Percentiles rank a stretch among this genome's conserved stretches.
These are phyloP conservation scores for Epichloe bromicola DNA, from an alignment of 2,329 filamentous ascomycete genomes.

Conservation along the genomic window DNA sequence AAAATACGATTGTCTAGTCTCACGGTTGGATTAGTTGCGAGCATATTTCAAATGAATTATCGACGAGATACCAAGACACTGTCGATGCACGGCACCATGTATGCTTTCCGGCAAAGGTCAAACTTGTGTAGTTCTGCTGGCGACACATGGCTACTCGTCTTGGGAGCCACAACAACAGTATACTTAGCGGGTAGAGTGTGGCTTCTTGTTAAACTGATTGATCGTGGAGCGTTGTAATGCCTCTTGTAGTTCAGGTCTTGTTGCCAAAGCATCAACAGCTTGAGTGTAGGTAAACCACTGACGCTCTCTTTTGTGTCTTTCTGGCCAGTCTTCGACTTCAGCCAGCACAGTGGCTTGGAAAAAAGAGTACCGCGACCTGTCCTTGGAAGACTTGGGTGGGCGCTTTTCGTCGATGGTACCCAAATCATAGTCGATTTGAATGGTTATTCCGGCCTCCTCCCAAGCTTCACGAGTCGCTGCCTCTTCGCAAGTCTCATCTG, in stretches of 20 bases:
- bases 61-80: not conserved
- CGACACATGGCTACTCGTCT: not conserved
- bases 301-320: slow-evolving; percentile 80
- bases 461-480: slow-evolving; percentile 86
- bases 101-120: not conserved
- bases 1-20: not conserved
- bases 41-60: not conserved
- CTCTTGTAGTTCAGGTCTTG: slow-evolving; percentile 76
- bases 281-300: slow-evolving; percentile 81
- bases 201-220: slow-evolving; percentile 25
- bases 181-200: not conserved
- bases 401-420: slow-evolving; percentile 77
- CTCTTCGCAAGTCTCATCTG: slow-evolving; percentile 75
- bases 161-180: not conserved
- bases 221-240: slow-evolving; percentile 73
- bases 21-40: not conserved
- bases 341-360: slow-evolving; percentile 79
- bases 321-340: slow-evolving; percentile 82
- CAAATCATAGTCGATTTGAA: slow-evolving; percentile 73
- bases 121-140: not conserved
- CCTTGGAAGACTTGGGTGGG: slow-evolving; percentile 58
- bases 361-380: slow-evolving; percentile 58
- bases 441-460: slow-evolving; percentile 92
- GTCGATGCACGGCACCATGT: not conserved
- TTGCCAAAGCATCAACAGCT: slow-evolving; percentile 63